A percentile compares a stretch with the other conserved stretches of the same genome.
Evolutionary conservation across 306 rosid genomes (phyloP).

Genomic region (Citrullus amarus): DNA sequence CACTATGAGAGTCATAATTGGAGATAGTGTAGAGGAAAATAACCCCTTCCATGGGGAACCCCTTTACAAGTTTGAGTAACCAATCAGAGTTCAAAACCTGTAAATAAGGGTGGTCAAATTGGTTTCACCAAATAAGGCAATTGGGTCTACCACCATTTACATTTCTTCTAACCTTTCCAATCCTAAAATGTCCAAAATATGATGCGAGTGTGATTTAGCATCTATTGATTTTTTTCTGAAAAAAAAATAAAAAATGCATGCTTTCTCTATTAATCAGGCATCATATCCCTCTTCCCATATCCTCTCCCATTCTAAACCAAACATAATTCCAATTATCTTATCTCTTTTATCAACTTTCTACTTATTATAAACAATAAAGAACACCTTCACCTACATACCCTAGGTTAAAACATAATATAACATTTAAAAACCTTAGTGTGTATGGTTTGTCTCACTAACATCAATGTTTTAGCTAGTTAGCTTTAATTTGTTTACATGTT

Average conservation of each 20-base stretch:
- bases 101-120: slow-evolving; percentile 5
- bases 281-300: not conserved
- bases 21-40: not conserved
- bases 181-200: not conserved
- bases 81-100: slow-evolving; percentile 29
- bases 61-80: not conserved
- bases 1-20: not conserved
- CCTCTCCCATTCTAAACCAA: not conserved
- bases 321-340: not conserved
- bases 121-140: slow-evolving; percentile 34
- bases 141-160: slow-evolving; percentile 4
- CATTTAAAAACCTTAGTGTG: not conserved
- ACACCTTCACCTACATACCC: not conserved
- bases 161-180: not conserved
- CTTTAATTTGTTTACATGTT: not conserved
- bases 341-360: not conserved
- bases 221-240: too few relatives aligned
- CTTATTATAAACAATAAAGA: not conserved
- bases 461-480: not conserved
- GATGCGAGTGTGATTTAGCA: not conserved
- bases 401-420: too few relatives aligned
- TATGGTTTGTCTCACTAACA: not conserved
- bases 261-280: not conserved
- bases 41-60: not conserved
- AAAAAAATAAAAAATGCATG: too few relatives aligned